Evolutionary conservation across 495 filamentous ascomycete genomes (phyloP).

Genomic region (Aspergillus hancockii): DNA sequence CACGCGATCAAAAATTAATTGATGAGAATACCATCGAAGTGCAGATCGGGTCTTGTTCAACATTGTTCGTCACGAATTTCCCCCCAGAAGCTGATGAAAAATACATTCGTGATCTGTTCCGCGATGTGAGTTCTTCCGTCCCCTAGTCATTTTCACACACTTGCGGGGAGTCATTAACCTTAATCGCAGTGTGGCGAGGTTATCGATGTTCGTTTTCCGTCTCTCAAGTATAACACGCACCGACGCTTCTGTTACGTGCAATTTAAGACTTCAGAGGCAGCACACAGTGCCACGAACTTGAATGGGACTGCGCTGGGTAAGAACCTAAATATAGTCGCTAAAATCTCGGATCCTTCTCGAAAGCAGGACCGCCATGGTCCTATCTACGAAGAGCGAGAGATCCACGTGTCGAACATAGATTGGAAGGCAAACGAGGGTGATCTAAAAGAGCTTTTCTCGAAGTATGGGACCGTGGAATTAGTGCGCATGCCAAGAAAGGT

Average conservation of each 20-base stretch:
- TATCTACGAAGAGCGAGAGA: conserved; percentile 77
- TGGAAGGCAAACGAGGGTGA: conserved; percentile 66
- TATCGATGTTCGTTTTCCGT: conserved; percentile 84
- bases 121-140: conserved; percentile 43
- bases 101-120: conserved; percentile 76
- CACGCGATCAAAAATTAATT: conserved; percentile 75
- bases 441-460: conserved; percentile 65
- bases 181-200: conserved; percentile 68
- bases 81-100: conserved; percentile 80
- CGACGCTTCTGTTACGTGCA: conserved; percentile 94
- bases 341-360: conserved; percentile 77
- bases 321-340: conserved; percentile 66
- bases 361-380: conserved; percentile 83
- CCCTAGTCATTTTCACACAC: conserved; percentile 1
- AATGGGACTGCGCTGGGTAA: conserved; percentile 68
- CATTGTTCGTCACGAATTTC: conserved; percentile 89
- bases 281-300: conserved; percentile 66
- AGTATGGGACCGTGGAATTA: conserved; percentile 72
- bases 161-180: conserved; percentile 22
- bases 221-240: conserved; percentile 81
- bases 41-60: conserved; percentile 68
- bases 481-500: conserved; percentile 65
- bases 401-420: conserved; percentile 79
- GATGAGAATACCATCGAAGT: conserved; percentile 71
- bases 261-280: conserved; percentile 66